Conservation (phyloP, 1,284 basidiomycete genomes). For the Cryptococcus sp. region DNA sequence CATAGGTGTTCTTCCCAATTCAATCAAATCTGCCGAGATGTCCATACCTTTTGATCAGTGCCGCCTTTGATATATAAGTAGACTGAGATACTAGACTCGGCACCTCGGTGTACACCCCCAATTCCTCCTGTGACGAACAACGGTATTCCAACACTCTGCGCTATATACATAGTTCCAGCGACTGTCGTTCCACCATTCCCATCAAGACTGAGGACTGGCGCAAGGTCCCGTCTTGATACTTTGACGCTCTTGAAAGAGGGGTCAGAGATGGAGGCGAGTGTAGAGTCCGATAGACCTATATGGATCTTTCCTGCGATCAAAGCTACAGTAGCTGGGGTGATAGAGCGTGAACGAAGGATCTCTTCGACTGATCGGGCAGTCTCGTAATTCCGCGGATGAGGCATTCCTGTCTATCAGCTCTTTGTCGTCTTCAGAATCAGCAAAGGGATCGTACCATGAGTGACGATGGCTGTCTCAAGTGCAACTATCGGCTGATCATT, state of each 20-base stretch:
- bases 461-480: slow-evolving; percentile 75
- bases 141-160: slow-evolving; percentile 76
- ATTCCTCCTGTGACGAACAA: slow-evolving; percentile 54
- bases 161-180: slow-evolving; percentile 78
- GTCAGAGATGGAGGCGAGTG: slow-evolving; percentile 71
- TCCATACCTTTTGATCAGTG: slow-evolving; percentile 68
- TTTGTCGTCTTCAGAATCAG: slow-evolving; percentile 11
- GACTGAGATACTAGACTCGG: slow-evolving; percentile 61
- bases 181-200: slow-evolving; percentile 87
- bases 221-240: slow-evolving; percentile 83
- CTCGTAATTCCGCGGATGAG: slow-evolving; percentile 69
- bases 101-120: slow-evolving; percentile 83
- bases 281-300: slow-evolving; percentile 66
- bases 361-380: slow-evolving; percentile 70
- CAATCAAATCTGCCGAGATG: slow-evolving; percentile 82
- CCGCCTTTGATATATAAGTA: neutral
- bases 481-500: slow-evolving; percentile 51
- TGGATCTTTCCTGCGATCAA: slow-evolving; percentile 78
- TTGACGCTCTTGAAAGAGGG: slow-evolving; percentile 56
- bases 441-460: slow-evolving; percentile 58
- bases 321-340: slow-evolving; percentile 86
- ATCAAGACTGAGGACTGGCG: slow-evolving; percentile 63
- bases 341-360: slow-evolving; percentile 71
- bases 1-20: slow-evolving; percentile 72
- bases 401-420: slow-evolving; percentile 55